Evolutionary conservation across 768 basidiomycete species (phyloP).

Genomic region (Serendipita sp.): DNA sequence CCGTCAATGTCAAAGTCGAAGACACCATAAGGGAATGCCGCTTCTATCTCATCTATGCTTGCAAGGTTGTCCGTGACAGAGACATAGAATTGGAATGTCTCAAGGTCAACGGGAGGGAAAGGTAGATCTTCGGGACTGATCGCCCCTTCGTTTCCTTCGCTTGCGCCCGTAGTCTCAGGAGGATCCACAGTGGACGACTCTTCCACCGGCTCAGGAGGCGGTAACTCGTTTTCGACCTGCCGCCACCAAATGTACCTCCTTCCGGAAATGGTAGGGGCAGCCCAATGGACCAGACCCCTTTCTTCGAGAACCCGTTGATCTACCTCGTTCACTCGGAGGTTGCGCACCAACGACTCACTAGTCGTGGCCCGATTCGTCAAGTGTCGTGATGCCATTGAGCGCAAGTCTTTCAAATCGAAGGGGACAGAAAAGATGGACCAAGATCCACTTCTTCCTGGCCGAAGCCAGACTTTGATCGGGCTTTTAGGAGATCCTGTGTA

Average conservation of each 20-base stretch:
- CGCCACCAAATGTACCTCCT: background rate
- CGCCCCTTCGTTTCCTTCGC: background rate
- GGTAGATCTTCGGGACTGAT: too few relatives aligned
- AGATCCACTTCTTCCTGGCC: background rate
- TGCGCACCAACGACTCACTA: background rate
- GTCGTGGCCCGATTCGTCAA: background rate
- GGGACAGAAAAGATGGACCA: background rate
- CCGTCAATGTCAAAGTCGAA: background rate
- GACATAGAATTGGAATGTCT: background rate
- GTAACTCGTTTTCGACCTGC: background rate
- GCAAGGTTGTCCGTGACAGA: background rate
- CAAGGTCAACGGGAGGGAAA: background rate
- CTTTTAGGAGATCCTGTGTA: background rate
- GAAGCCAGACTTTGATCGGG: background rate
- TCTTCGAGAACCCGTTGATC: background rate
- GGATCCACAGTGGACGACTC: too few relatives aligned
- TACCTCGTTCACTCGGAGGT: background rate
- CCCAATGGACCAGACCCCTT: background rate
- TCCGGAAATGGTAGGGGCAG: background rate
- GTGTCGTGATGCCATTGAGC: background rate
- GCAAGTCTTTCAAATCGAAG: background rate
- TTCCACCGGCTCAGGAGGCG: background rate
- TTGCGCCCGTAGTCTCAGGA: background rate
- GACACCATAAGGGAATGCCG: background rate
- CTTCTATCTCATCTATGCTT: background rate